Evolutionary conservation across 805 yeast species (phyloP).

Genomic region (Sungouiozyma ichnusensis): DNA sequence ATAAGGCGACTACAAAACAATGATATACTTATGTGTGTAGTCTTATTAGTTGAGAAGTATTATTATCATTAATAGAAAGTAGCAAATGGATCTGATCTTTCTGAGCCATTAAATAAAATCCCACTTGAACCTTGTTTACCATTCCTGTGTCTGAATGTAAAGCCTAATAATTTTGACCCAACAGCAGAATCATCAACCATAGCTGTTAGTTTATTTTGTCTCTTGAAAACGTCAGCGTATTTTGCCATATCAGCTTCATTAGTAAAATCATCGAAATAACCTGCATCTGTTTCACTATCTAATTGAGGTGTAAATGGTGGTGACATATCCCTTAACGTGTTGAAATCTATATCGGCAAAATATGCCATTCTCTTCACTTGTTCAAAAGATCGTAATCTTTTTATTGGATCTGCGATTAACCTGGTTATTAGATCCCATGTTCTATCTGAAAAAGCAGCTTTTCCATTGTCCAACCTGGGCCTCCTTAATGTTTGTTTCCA

Average conservation of each 20-base stretch:
- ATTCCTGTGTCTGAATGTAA: slow-evolving; percentile 80
- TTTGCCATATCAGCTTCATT: slow-evolving; percentile 96
- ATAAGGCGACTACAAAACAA: neutral
- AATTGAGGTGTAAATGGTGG: slow-evolving; percentile 97
- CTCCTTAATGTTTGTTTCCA: slow-evolving; percentile 85
- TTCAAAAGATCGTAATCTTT: slow-evolving; percentile 65
- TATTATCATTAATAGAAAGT: slow-evolving; percentile 22
- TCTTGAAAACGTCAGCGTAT: slow-evolving; percentile 92
- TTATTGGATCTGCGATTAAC: slow-evolving; percentile 68
- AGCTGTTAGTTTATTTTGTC: slow-evolving; percentile 76
- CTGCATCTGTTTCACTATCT: slow-evolving; percentile 96
- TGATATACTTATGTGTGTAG: neutral
- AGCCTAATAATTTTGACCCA: slow-evolving; percentile 78
- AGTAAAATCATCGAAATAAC: slow-evolving; percentile 94
- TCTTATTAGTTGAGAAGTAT: neutral
- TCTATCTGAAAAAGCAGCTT: slow-evolving; percentile 87
- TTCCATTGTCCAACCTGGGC: slow-evolving; percentile 86
- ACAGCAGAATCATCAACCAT: slow-evolving; percentile 45
- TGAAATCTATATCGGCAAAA: slow-evolving; percentile 79
- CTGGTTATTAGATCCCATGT: slow-evolving; percentile 85
- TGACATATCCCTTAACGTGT: slow-evolving; percentile 48
- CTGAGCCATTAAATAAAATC: slow-evolving; percentile 27
- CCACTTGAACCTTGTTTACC: slow-evolving; percentile 32
- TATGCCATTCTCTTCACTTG: slow-evolving; percentile 74
- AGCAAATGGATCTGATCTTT: slow-evolving; percentile 30